Percentiles rank a stretch among this genome's conserved stretches.
These are phyloP conservation scores for Eucalyptus cloeziana DNA, from an alignment of 345 rosid species.

Conservation along the genomic window DNA sequence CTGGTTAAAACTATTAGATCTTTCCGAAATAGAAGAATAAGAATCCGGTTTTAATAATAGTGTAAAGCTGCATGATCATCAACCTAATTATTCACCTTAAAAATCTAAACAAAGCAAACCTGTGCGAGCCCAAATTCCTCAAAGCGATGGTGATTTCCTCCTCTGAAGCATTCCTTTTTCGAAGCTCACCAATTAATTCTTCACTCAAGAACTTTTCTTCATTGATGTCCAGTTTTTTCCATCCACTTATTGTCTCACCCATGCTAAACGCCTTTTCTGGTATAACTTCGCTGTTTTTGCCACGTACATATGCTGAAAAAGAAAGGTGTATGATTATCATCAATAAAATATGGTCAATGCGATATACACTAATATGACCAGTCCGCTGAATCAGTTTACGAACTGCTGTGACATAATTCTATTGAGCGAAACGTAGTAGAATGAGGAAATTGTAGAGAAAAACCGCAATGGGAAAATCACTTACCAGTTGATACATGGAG, in stretches of 20 bases:
- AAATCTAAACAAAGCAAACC: not conserved
- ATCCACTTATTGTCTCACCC: conserved; percentile 4
- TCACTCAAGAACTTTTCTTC: not conserved
- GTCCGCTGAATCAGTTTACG: not conserved
- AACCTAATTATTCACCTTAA: not conserved
- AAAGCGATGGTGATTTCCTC: not conserved
- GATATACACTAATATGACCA: not conserved
- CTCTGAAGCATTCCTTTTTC: not conserved
- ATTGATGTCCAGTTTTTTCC: not conserved
- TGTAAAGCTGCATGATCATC: not conserved
- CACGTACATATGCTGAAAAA: conserved; percentile 4
- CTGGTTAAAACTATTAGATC: not conserved
- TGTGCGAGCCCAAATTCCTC: conserved; percentile 5
- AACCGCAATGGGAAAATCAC: not conserved
- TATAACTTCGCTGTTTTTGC: conserved; percentile 1
- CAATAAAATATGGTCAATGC: not conserved
- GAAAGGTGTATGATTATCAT: not conserved
- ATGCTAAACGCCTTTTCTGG: conserved; percentile 1
- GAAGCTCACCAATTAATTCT: not conserved
- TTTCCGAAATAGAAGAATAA: not conserved
- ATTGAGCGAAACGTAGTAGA: not conserved
- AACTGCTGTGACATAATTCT: not conserved
- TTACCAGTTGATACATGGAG: not conserved
- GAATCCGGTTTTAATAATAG: not conserved
- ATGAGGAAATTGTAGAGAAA: not conserved